A percentile compares a stretch with the other conserved stretches of the same genome.
Evolutionary conservation across 2,329 filamentous ascomycete genomes (phyloP).

Genomic region (Cercospora zeae-maydis): DNA sequence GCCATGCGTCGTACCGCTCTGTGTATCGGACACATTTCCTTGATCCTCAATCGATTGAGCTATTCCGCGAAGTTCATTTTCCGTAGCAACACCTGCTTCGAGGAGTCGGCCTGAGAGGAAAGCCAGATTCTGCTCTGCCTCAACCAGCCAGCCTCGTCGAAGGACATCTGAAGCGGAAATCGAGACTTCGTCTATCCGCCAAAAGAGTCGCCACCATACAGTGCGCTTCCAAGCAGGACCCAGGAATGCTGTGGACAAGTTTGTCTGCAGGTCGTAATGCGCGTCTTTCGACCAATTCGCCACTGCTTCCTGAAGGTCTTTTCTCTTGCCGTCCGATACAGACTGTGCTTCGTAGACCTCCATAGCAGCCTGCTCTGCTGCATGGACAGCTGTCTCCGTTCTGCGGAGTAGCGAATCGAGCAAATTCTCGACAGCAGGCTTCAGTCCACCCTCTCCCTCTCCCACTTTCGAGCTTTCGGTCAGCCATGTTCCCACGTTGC

Average conservation of each 20-base stretch:
- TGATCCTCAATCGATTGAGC: slow-evolving; percentile 8
- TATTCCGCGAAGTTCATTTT: slow-evolving; percentile 25
- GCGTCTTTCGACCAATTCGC: slow-evolving; percentile 72
- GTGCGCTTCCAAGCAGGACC: slow-evolving; percentile 75
- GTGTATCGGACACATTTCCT: neutral
- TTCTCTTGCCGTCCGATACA: slow-evolving; percentile 44
- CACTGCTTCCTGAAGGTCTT: slow-evolving; percentile 57
- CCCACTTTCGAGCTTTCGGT: slow-evolving; percentile 29
- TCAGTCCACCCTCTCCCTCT: slow-evolving; percentile 49
- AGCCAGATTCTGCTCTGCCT: slow-evolving; percentile 75
- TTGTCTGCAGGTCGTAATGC: slow-evolving; percentile 76
- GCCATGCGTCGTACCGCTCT: neutral
- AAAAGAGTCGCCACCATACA: slow-evolving; percentile 92
- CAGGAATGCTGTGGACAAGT: slow-evolving; percentile 73
- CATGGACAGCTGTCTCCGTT: slow-evolving; percentile 50
- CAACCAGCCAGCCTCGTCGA: slow-evolving; percentile 69
- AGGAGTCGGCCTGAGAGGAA: slow-evolving; percentile 75
- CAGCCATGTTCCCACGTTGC: slow-evolving; percentile 30
- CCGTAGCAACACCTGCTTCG: slow-evolving; percentile 54
- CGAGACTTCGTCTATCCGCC: slow-evolving; percentile 87
- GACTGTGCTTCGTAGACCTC: slow-evolving; percentile 31
- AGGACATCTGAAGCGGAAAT: slow-evolving; percentile 80
- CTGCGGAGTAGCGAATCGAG: slow-evolving; percentile 64
- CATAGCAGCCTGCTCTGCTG: slow-evolving; percentile 45
- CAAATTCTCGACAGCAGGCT: slow-evolving; percentile 63